phyloP scores from a whole-genome alignment of 768 basidiomycete genomes.

The Boletellus emodensis region DNA sequence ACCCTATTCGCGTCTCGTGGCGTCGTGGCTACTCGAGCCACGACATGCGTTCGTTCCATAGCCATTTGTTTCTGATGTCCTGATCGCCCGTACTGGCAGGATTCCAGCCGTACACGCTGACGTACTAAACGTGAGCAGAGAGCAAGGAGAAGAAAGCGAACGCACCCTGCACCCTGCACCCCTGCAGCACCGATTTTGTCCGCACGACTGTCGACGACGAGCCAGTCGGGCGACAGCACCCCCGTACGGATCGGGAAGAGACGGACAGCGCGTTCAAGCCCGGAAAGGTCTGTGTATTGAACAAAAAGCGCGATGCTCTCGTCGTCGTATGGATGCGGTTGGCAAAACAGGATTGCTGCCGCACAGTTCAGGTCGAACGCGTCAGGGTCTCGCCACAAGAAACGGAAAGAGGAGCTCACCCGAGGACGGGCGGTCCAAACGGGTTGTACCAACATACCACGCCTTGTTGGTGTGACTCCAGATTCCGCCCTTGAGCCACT shows the following conservation, averaged over 20 bases:
- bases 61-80: slow-evolving; percentile 36
- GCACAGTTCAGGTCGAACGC: not conserved
- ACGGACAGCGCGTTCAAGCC: slow-evolving; percentile 63
- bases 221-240: slow-evolving; percentile 72
- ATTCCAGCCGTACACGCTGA: slow-evolving; percentile 22
- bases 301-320: slow-evolving; percentile 50
- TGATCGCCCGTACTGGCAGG: slow-evolving; percentile 9
- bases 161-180: slow-evolving; percentile 75
- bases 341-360: slow-evolving; percentile 56
- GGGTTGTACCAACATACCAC: slow-evolving; percentile 11
- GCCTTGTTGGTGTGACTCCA: slow-evolving; percentile 21
- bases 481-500: slow-evolving; percentile 27
- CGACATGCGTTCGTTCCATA: slow-evolving; percentile 45
- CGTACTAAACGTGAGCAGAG: not conserved
- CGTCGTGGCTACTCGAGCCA: slow-evolving; percentile 40
- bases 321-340: slow-evolving; percentile 31
- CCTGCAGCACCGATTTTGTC: slow-evolving; percentile 71
- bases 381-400: not conserved
- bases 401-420: slow-evolving; percentile 1
- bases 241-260: slow-evolving; percentile 88
- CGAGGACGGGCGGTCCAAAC: slow-evolving; percentile 21
- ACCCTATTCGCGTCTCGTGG: slow-evolving; percentile 21
- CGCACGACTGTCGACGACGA: slow-evolving; percentile 51
- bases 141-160: not conserved
- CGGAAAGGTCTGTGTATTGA: slow-evolving; percentile 49